A percentile compares a stretch with the other conserved stretches of the same genome.
Conservation (phyloP, 2,329 filamentous ascomycete genomes). For the Magnaporthiopsis incrustans region DNA sequence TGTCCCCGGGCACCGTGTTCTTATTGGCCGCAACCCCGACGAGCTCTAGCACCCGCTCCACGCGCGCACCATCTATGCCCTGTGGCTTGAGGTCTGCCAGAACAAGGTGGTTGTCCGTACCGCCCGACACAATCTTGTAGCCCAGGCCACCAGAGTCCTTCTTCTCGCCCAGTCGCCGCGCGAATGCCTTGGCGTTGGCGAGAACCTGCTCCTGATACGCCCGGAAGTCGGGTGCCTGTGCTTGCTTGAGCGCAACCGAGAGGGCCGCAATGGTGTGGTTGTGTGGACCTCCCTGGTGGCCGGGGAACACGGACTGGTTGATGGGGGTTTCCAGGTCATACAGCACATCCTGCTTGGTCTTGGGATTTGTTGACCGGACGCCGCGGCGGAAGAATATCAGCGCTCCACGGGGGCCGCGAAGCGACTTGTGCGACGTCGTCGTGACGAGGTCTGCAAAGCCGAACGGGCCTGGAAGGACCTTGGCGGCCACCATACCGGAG, state of each 20-base stretch:
- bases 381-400: constrained; percentile 99
- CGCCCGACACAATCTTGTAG: constrained; percentile 85
- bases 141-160: constrained; percentile 72
- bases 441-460: constrained; percentile 88
- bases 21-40: constrained; percentile 98
- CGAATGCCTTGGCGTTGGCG: constrained; percentile 83
- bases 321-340: constrained; percentile 92
- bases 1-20: constrained; percentile 95
- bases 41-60: constrained; percentile 83
- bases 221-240: constrained; percentile 81
- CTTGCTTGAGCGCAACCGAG: constrained; percentile 89
- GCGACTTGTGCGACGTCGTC: constrained; percentile 95
- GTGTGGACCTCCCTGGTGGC: constrained; percentile 95
- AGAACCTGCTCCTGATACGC: constrained; percentile 87
- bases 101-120: constrained; percentile 96
- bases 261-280: constrained; percentile 98
- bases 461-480: constrained; percentile 86
- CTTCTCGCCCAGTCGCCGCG: constrained; percentile 53
- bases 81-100: constrained; percentile 86
- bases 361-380: constrained; percentile 71
- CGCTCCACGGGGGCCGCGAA: constrained; percentile 88
- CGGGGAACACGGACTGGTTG: constrained; percentile 94
- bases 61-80: constrained; percentile 77
- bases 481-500: constrained; percentile 85
- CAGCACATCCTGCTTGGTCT: constrained; percentile 75